Conservation (phyloP, 805 yeast species). For the Lipomyces lipofer region DNA sequence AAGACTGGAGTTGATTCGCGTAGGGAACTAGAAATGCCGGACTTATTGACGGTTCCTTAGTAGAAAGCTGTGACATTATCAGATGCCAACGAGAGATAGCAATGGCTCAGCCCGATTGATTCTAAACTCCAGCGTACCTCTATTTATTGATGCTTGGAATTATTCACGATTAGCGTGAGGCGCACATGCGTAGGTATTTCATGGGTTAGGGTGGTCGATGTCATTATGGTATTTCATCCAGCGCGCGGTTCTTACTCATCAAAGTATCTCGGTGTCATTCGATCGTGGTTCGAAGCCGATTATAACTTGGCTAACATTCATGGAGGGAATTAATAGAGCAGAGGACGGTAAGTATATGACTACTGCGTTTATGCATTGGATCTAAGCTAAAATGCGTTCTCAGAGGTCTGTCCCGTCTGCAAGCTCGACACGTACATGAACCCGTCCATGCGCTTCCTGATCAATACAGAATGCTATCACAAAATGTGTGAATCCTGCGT, state of each 20-base stretch:
- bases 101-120: no score
- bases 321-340: not conserved
- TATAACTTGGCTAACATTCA: not conserved
- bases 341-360: constrained; percentile 7
- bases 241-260: no score
- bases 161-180: no score
- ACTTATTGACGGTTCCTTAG: not conserved
- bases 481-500: constrained; percentile 96
- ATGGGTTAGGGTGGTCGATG: no score
- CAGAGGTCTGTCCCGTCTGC: constrained; percentile 95
- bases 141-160: no score
- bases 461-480: constrained; percentile 97
- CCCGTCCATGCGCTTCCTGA: constrained; percentile 87
- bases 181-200: no score
- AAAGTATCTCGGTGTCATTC: no score
- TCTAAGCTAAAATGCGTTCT: not conserved
- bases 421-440: constrained; percentile 91
- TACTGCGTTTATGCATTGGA: not conserved
- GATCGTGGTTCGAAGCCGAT: no score
- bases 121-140: no score
- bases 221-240: no score
- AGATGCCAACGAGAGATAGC: no score
- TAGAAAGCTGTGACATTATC: no score
- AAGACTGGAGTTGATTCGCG: constrained; percentile 9
- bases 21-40: constrained; percentile 10